Conservation (phyloP, 306 rosid species). For the Cicer judaicum region DNA sequence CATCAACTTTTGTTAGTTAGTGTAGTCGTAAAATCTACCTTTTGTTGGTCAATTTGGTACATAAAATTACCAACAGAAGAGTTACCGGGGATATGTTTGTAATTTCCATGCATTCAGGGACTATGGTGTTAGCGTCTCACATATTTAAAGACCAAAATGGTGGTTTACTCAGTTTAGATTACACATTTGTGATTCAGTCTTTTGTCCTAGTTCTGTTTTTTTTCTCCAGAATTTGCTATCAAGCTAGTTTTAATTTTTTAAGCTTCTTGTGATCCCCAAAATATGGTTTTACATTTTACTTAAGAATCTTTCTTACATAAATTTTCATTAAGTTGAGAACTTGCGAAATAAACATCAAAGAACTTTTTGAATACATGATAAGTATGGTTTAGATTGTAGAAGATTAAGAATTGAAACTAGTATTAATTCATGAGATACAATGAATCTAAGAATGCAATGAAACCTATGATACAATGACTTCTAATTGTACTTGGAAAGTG, state of each 20-base stretch:
- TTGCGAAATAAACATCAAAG: background rate
- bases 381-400: no score
- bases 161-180: background rate
- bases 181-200: background rate
- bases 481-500: background rate
- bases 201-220: background rate
- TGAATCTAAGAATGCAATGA: background rate
- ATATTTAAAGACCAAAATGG: no score
- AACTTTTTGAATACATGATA: background rate
- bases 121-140: no score
- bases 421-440: background rate
- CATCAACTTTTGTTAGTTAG: no score
- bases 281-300: background rate
- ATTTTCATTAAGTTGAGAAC: background rate
- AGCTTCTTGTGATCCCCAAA: background rate
- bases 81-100: no score
- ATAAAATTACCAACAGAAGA: no score
- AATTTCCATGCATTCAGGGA: no score
- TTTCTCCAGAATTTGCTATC: conserved; percentile 10
- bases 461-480: background rate
- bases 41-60: no score
- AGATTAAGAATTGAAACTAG: background rate
- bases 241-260: conserved; percentile 32
- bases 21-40: no score
- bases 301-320: background rate